A percentile compares a stretch with the other conserved stretches of the same genome.
These are phyloP conservation scores for Cladorrhinum sp. DNA, from an alignment of 2,329 filamentous ascomycete species.

Conservation along the genomic window DNA sequence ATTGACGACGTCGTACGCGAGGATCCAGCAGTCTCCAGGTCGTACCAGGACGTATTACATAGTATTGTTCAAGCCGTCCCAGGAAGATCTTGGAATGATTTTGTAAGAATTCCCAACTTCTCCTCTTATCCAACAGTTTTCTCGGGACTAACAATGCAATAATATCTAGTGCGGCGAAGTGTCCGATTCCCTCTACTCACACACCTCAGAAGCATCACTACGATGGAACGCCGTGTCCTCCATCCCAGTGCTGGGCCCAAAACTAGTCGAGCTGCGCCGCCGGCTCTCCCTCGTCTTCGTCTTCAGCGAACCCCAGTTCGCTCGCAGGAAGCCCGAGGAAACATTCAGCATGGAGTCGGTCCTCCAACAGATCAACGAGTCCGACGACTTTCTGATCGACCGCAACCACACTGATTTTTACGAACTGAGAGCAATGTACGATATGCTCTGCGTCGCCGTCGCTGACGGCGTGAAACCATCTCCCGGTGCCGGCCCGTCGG, in stretches of 20 bases:
- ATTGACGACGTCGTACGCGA: slow-evolving; percentile 50
- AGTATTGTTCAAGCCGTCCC: slow-evolving; percentile 43
- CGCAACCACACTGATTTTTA: slow-evolving; percentile 61
- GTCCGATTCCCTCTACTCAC: slow-evolving; percentile 44
- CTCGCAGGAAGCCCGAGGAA: slow-evolving; percentile 40
- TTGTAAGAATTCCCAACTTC: slow-evolving; percentile 31
- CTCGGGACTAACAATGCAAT: not conserved
- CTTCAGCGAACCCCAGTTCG: slow-evolving; percentile 41
- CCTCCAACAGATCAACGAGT: slow-evolving; percentile 42
- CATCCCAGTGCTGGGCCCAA: slow-evolving; percentile 52
- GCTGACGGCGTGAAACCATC: slow-evolving; percentile 51
- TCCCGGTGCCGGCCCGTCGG: slow-evolving; percentile 24
- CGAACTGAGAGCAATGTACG: slow-evolving; percentile 61
- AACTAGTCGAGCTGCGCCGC: slow-evolving; percentile 59
- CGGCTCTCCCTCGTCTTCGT: slow-evolving; percentile 64
- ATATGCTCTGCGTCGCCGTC: slow-evolving; percentile 71
- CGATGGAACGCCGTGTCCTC: slow-evolving; percentile 56
- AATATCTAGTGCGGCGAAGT: slow-evolving; percentile 44
- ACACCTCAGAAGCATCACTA: slow-evolving; percentile 48
- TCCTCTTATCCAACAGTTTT: not conserved
- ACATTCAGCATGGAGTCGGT: slow-evolving; percentile 43
- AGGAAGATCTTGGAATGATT: slow-evolving; percentile 33
- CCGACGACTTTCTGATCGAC: slow-evolving; percentile 50
- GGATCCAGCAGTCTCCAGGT: slow-evolving; percentile 39
- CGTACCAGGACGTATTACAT: slow-evolving; percentile 43